phyloP scores from a whole-genome alignment of 2,329 filamentous ascomycete genomes.

The Talaromyces islandicus region DNA sequence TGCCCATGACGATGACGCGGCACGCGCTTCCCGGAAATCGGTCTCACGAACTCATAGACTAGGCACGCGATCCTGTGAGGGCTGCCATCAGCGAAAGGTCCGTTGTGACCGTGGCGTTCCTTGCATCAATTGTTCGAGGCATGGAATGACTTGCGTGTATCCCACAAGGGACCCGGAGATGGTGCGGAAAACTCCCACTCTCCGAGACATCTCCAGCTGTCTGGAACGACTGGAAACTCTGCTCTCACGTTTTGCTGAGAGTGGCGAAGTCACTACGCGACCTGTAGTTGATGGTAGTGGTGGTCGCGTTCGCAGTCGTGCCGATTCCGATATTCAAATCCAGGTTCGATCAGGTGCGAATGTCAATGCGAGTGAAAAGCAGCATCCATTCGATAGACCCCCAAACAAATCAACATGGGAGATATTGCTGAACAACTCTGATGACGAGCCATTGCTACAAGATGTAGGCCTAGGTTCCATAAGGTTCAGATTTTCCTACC shows the following conservation, averaged over 20 bases:
- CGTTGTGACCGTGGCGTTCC: constrained; percentile 22
- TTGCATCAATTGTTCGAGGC: constrained; percentile 19
- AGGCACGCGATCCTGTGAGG: constrained; percentile 14
- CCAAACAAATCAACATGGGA: constrained; percentile 11
- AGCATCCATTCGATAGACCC: background rate
- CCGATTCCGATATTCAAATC: background rate
- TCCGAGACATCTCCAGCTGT: constrained; percentile 13
- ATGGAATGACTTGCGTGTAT: constrained; percentile 11
- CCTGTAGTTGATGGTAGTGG: background rate
- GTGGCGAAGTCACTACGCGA: background rate
- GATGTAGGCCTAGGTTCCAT: background rate
- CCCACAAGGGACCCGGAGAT: constrained; percentile 11
- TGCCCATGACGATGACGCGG: background rate
- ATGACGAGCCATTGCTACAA: constrained; percentile 4
- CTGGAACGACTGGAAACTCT: constrained; percentile 11
- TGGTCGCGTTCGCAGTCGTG: background rate
- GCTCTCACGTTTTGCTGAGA: constrained; percentile 7
- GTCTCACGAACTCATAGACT: constrained; percentile 1
- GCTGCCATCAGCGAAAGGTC: constrained; percentile 22
- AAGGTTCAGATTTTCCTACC: background rate
- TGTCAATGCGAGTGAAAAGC: background rate
- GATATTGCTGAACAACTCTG: constrained; percentile 11
- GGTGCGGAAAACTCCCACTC: constrained; percentile 10
- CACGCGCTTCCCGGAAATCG: background rate
- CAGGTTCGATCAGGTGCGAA: background rate